phyloP scores from a whole-genome alignment of 23 red algal species.

The Gracilariopsis chorda region DNA sequence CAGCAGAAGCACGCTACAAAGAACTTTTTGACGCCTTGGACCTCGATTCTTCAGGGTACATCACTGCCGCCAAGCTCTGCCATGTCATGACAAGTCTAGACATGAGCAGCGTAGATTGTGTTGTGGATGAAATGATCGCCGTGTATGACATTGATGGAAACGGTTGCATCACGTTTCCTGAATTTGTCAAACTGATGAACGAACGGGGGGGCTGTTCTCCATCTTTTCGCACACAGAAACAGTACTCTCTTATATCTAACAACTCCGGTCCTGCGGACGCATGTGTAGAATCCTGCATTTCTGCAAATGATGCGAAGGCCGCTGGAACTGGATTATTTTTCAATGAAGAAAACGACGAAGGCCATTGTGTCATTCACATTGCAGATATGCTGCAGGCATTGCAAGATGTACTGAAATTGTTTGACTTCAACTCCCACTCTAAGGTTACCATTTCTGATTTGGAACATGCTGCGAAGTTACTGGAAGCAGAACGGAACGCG shows the following conservation, averaged over 20 bases:
- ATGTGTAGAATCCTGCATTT: too few species aligned
- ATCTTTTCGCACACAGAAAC: too few species aligned
- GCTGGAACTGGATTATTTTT: too few species aligned
- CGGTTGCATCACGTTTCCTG: not conserved
- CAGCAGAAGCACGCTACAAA: too few species aligned
- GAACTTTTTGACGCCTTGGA: constrained; percentile 18
- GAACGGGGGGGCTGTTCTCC: too few species aligned
- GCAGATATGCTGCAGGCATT: not conserved
- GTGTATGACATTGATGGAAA: constrained; percentile 39
- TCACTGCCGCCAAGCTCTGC: constrained; percentile 17
- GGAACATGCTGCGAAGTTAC: not conserved
- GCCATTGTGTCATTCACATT: too few species aligned
- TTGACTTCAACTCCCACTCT: not conserved
- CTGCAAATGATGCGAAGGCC: too few species aligned
- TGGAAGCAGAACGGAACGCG: not conserved
- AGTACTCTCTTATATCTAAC: too few species aligned
- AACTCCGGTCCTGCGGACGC: too few species aligned
- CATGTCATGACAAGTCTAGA: constrained; percentile 4
- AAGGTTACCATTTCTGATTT: not conserved
- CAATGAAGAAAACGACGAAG: too few species aligned
- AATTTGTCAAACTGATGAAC: not conserved
- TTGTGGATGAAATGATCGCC: constrained; percentile 29
- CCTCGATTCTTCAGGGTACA: not conserved
- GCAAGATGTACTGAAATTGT: not conserved
- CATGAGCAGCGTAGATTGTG: not conserved